phyloP scores from a whole-genome alignment of 2,329 filamentous ascomycete genomes.

The Cryphonectria radicalis region DNA sequence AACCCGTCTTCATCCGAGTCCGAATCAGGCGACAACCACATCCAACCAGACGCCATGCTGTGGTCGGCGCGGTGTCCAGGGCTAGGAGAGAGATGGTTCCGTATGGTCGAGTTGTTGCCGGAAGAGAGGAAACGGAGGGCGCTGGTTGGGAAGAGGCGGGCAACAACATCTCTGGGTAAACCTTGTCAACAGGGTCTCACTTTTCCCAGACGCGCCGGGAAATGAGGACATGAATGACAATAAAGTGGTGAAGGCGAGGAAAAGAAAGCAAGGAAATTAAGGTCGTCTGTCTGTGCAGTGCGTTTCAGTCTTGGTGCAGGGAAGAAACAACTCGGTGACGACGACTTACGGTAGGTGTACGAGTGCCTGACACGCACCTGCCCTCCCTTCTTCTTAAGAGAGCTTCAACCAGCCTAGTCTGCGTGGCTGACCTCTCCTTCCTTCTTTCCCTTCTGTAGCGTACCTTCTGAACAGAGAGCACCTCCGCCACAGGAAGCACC shows the following conservation, averaged over 20 bases:
- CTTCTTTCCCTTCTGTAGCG: neutral
- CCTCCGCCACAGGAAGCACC: neutral
- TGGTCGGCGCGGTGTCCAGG: neutral
- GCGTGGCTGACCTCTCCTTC: neutral
- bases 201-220: neutral
- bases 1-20: conserved; percentile 1
- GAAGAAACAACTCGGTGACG: neutral
- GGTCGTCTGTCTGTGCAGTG: neutral
- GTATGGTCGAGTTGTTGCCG: neutral
- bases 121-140: neutral
- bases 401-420: neutral
- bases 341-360: neutral
- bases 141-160: too few species aligned
- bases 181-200: neutral
- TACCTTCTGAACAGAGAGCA: neutral
- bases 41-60: conserved; percentile 2
- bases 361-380: neutral
- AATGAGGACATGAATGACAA: neutral
- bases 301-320: neutral
- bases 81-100: neutral
- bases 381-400: neutral
- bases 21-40: neutral
- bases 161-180: neutral
- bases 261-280: neutral
- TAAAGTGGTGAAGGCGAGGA: neutral